Conservation (phyloP, 768 basidiomycete species). For the Steccherinum ochraceum region DNA sequence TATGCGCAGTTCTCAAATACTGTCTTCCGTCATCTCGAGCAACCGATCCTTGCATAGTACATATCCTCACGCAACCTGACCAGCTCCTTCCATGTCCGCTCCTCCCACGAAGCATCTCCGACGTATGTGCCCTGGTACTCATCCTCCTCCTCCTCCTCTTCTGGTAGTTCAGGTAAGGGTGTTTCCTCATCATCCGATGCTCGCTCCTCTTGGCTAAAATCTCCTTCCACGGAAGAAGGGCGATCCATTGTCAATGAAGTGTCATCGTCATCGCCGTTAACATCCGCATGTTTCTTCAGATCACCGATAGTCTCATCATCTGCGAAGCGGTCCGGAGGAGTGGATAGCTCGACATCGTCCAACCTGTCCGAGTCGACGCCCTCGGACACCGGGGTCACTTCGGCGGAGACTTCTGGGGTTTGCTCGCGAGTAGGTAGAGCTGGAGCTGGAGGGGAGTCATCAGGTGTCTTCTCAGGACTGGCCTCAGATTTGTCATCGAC, state of each 20-base stretch:
- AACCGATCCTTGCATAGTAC: slow-evolving; percentile 82
- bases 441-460: not conserved
- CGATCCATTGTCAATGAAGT: too few relatives aligned
- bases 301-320: not conserved
- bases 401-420: not conserved
- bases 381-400: not conserved
- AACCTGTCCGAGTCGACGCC: not conserved
- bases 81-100: slow-evolving; percentile 78
- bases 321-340: not conserved
- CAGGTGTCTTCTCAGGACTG: not conserved
- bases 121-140: slow-evolving; percentile 37
- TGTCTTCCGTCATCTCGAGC: slow-evolving; percentile 24
- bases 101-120: slow-evolving; percentile 75
- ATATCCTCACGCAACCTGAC: slow-evolving; percentile 70
- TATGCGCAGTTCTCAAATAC: not conserved
- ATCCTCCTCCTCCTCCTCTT: slow-evolving; percentile 20
- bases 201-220: not conserved
- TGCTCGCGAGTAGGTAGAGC: not conserved
- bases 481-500: not conserved
- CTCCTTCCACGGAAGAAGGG: not conserved
- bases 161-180: too few relatives aligned
- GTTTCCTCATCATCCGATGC: too few relatives aligned
- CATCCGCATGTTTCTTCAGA: not conserved
- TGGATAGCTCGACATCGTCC: not conserved
- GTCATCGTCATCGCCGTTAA: not conserved